phyloP scores from a whole-genome alignment of 306 rosid genomes.

The Lathyrus aphaca region DNA sequence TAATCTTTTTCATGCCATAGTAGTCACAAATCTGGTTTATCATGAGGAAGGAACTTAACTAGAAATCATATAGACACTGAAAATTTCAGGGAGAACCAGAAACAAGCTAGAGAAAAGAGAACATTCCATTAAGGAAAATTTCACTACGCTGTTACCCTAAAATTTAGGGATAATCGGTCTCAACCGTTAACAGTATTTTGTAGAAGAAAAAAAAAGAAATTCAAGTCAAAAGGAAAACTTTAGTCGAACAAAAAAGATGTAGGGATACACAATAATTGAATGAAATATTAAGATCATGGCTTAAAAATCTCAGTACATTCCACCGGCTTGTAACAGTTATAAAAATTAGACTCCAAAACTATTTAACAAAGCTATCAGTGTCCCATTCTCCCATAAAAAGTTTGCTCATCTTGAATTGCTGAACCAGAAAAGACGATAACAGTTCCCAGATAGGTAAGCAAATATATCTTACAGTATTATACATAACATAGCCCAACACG shows the following conservation, averaged over 20 bases:
- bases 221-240: slow-evolving; percentile 19
- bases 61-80: slow-evolving; percentile 2
- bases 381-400: slow-evolving; percentile 39
- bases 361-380: slow-evolving; percentile 45
- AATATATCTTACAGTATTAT: slow-evolving; percentile 38
- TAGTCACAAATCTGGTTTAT: not conserved
- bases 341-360: slow-evolving; percentile 20
- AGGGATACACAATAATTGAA: slow-evolving; percentile 9
- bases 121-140: slow-evolving; percentile 3
- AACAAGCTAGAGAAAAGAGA: not conserved
- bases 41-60: slow-evolving; percentile 1
- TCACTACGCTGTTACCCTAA: not conserved
- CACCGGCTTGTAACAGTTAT: slow-evolving; percentile 36
- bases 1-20: not conserved
- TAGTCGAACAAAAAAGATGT: slow-evolving; percentile 23
- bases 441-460: slow-evolving; percentile 34
- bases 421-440: slow-evolving; percentile 32
- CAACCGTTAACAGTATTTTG: not conserved
- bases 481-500: slow-evolving; percentile 43
- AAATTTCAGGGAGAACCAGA: not conserved
- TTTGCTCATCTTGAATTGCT: slow-evolving; percentile 33
- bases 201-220: not conserved
- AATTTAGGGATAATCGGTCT: slow-evolving; percentile 4
- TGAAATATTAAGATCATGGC: slow-evolving; percentile 13
- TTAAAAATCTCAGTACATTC: slow-evolving; percentile 36